phyloP scores from a whole-genome alignment of 805 yeast species.

The Priceomyces medius region DNA sequence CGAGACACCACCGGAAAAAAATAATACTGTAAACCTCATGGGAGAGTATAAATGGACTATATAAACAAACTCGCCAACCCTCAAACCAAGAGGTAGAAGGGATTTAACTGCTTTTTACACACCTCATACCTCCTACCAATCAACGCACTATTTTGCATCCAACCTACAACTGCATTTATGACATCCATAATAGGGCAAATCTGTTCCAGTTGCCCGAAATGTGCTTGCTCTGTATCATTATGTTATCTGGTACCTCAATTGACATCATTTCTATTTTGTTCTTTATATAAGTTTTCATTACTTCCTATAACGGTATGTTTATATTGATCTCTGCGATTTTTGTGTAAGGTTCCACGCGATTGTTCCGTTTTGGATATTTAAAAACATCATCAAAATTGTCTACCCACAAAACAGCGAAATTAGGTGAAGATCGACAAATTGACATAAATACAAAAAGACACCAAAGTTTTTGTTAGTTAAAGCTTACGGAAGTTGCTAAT shows the following conservation, averaged over 20 bases:
- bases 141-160: too few species aligned
- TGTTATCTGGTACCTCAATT: background rate
- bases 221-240: background rate
- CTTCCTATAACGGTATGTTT: slow-evolving; percentile 6
- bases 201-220: background rate
- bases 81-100: too few species aligned
- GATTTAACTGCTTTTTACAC: too few species aligned
- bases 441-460: slow-evolving; percentile 1
- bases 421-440: slow-evolving; percentile 3
- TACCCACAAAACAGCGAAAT: slow-evolving; percentile 7
- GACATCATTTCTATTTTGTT: background rate
- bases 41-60: slow-evolving; percentile 31
- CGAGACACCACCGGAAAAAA: slow-evolving; percentile 5
- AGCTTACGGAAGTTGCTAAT: slow-evolving; percentile 1
- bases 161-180: background rate
- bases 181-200: background rate
- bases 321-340: slow-evolving; percentile 1
- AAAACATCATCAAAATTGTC: slow-evolving; percentile 7
- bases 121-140: too few species aligned
- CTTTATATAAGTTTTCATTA: slow-evolving; percentile 1
- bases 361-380: slow-evolving; percentile 9
- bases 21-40: slow-evolving; percentile 24
- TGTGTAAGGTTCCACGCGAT: slow-evolving; percentile 10
- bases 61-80: too few species aligned
- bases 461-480: slow-evolving; percentile 1